Percentiles rank a stretch among this genome's conserved stretches.
These are phyloP conservation scores for Phytopythium mirpurense DNA, from an alignment of 352 stramenopile genomes.

Conservation along the genomic window DNA sequence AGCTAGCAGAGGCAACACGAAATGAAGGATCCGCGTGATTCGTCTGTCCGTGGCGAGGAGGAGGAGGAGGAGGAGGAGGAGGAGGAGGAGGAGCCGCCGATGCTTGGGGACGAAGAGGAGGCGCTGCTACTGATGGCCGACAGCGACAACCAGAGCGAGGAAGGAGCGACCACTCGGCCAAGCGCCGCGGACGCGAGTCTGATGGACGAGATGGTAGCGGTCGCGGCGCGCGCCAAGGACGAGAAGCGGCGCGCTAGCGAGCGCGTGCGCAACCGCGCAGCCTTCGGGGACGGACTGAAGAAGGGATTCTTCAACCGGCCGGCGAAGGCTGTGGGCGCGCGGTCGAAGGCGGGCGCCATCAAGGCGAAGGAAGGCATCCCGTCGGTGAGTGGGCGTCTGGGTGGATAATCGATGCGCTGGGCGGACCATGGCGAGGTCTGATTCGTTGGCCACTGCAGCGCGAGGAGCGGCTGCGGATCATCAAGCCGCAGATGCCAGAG, in stretches of 20 bases:
- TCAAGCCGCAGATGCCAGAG: conserved; percentile 20
- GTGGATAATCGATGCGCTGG: no score
- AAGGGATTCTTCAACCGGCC: conserved; percentile 61
- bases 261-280: conserved; percentile 32
- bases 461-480: conserved; percentile 33
- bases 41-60: neutral
- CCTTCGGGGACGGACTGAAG: conserved; percentile 62
- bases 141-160: conserved; percentile 25
- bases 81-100: conserved; percentile 46
- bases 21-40: neutral
- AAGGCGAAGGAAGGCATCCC: neutral
- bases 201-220: conserved; percentile 74
- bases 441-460: conserved; percentile 14
- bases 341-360: neutral
- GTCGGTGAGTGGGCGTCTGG: neutral
- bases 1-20: neutral
- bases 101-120: conserved; percentile 20
- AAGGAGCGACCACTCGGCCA: neutral
- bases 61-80: conserved; percentile 19
- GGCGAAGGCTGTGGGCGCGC: neutral
- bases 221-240: conserved; percentile 48
- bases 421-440: no score
- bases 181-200: conserved; percentile 26
- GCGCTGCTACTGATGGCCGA: neutral
- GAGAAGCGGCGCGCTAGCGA: conserved; percentile 39